phyloP scores from a whole-genome alignment of 768 basidiomycete species.

The Porpolomopsis calyptriformis region DNA sequence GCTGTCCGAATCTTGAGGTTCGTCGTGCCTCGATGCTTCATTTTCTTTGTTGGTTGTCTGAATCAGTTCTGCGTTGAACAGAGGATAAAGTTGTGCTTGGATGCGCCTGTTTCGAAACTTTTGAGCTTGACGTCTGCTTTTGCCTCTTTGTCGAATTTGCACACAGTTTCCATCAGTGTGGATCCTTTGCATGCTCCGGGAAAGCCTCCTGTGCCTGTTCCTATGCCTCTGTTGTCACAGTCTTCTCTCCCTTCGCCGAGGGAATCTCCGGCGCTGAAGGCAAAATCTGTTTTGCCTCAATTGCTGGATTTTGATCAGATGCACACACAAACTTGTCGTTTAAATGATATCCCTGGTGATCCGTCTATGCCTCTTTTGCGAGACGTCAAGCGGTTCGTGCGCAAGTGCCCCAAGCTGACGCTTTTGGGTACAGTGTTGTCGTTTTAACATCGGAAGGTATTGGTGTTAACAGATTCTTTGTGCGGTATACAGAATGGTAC shows the following conservation, averaged over 20 bases:
- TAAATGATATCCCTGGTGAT: constrained; percentile 15
- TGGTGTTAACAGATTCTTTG: not conserved
- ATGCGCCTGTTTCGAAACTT: constrained; percentile 27
- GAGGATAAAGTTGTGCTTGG: constrained; percentile 22
- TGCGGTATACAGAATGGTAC: constrained; percentile 22
- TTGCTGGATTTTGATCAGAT: constrained; percentile 19
- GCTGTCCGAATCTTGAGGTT: constrained; percentile 24
- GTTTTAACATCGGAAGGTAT: not conserved
- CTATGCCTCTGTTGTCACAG: constrained; percentile 9
- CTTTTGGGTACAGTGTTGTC: constrained; percentile 17
- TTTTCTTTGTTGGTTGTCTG: constrained; percentile 9
- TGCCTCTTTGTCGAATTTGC: constrained; percentile 20
- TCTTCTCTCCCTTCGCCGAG: constrained; percentile 22
- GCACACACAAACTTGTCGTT: constrained; percentile 16
- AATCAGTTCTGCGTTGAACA: constrained; percentile 9
- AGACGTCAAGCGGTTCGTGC: constrained; percentile 28
- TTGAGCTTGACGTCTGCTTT: constrained; percentile 23
- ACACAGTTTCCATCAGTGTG: constrained; percentile 21
- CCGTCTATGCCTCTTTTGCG: constrained; percentile 26
- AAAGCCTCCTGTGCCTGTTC: constrained; percentile 17
- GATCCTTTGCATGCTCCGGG: constrained; percentile 22
- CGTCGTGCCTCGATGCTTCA: constrained; percentile 4
- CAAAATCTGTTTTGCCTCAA: constrained; percentile 20
- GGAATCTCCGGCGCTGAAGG: constrained; percentile 21
- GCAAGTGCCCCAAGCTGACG: constrained; percentile 24